Percentiles rank a stretch among this genome's conserved stretches.
These are phyloP conservation scores for Epipyxis sp. DNA, from an alignment of 108 stramenopile species.

Conservation along the genomic window DNA sequence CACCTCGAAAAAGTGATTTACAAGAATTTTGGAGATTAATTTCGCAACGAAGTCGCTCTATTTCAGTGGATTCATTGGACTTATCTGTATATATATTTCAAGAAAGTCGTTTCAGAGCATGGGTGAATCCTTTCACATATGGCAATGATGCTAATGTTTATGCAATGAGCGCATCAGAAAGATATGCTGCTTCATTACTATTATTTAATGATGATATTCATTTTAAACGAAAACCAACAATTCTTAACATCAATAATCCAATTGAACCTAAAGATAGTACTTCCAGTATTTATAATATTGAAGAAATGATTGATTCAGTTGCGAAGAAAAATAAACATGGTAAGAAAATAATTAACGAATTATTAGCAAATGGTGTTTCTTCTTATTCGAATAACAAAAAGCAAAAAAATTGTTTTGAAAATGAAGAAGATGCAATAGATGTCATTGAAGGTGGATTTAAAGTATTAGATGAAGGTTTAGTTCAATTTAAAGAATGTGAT, in stretches of 20 bases:
- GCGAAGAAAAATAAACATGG: too few species aligned
- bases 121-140: not conserved
- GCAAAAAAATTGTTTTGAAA: too few species aligned
- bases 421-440: too few species aligned
- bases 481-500: not conserved
- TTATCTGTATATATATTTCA: not conserved
- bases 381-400: too few species aligned
- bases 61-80: not conserved
- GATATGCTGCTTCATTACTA: not conserved
- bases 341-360: too few species aligned
- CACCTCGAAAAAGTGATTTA: not conserved
- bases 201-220: conserved; percentile 1
- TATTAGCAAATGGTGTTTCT: not conserved
- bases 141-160: not conserved
- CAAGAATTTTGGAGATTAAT: not conserved
- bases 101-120: not conserved
- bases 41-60: not conserved
- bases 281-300: too few species aligned
- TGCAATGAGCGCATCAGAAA: not conserved
- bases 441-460: conserved; percentile 1
- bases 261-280: too few species aligned
- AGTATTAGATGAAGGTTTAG: not conserved
- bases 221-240: not conserved
- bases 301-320: too few species aligned
- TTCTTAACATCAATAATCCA: not conserved